phyloP scores from a whole-genome alignment of 495 filamentous ascomycete genomes.

The Aspergillus avenaceus region DNA sequence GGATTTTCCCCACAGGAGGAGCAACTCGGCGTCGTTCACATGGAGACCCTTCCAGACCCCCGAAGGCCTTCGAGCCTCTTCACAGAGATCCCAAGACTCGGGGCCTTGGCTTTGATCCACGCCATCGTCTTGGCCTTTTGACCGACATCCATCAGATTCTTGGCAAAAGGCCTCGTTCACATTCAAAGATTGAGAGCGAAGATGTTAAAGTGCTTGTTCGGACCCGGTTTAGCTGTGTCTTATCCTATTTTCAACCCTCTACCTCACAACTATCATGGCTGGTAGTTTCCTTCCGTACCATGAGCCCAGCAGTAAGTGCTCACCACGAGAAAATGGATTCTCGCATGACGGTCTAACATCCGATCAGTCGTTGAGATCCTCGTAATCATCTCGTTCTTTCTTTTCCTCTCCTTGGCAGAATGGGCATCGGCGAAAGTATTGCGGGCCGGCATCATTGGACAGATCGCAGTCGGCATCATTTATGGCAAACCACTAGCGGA shows the following conservation, averaged over 20 bases:
- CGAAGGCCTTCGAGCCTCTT: neutral
- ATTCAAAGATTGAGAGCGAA: no score
- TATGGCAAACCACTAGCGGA: constrained; percentile 29
- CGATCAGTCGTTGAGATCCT: constrained; percentile 26
- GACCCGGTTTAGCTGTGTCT: neutral
- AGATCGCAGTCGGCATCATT: constrained; percentile 33
- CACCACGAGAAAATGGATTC: no score
- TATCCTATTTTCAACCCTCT: neutral
- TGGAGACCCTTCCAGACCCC: neutral
- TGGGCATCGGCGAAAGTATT: constrained; percentile 27
- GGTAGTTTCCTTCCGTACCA: constrained; percentile 30
- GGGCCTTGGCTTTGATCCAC: neutral
- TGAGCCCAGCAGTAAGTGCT: constrained; percentile 27
- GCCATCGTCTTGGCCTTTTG: neutral
- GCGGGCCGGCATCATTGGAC: constrained; percentile 30
- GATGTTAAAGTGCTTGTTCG: no score
- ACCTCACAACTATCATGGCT: constrained; percentile 14
- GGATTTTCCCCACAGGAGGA: neutral
- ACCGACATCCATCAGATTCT: neutral
- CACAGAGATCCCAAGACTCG: neutral
- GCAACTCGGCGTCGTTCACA: no score
- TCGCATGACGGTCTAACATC: no score
- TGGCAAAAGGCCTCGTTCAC: no score
- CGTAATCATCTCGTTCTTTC: constrained; percentile 32
- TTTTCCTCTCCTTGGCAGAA: constrained; percentile 30